Percentiles rank a stretch among this genome's conserved stretches.
These are phyloP conservation scores for Keithomyces neogunnii DNA, from an alignment of 2,329 filamentous ascomycete species.

Conservation along the genomic window DNA sequence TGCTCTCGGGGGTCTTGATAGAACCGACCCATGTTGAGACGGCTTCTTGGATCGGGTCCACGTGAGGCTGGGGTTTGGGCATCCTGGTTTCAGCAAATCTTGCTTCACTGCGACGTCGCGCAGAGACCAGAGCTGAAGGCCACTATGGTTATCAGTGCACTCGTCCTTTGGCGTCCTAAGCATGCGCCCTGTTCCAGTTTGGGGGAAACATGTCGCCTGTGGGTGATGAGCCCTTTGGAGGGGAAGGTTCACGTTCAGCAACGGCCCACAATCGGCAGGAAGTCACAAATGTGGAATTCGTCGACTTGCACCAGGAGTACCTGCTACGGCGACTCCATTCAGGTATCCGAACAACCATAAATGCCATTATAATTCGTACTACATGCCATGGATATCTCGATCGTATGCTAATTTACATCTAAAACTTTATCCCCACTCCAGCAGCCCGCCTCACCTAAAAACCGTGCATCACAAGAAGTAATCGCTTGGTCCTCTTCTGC, in stretches of 20 bases:
- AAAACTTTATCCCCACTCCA: conserved; percentile 14
- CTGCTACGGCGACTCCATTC: neutral
- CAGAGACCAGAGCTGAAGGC: neutral
- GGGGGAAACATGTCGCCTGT: too few relatives aligned
- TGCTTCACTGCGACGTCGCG: neutral
- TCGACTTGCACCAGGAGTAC: neutral
- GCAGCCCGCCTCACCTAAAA: conserved; percentile 6
- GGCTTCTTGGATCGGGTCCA: conserved; percentile 23
- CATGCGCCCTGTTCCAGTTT: too few relatives aligned
- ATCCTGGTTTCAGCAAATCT: conserved; percentile 11
- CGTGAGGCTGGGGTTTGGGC: conserved; percentile 14
- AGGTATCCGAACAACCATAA: conserved; percentile 8
- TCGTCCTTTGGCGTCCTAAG: neutral
- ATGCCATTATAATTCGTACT: conserved; percentile 19
- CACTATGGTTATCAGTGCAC: neutral
- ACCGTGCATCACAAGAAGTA: conserved; percentile 52
- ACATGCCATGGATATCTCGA: conserved; percentile 32
- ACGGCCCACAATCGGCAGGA: neutral
- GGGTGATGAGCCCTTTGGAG: too few relatives aligned
- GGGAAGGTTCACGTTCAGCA: too few relatives aligned
- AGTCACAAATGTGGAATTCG: neutral
- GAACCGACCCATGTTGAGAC: conserved; percentile 19
- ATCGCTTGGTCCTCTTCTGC: conserved; percentile 56
- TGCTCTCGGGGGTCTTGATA: conserved; percentile 1
- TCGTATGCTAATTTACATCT: conserved; percentile 33